phyloP scores from a whole-genome alignment of 2,329 filamentous ascomycete genomes.

The Diaporthe sp. region DNA sequence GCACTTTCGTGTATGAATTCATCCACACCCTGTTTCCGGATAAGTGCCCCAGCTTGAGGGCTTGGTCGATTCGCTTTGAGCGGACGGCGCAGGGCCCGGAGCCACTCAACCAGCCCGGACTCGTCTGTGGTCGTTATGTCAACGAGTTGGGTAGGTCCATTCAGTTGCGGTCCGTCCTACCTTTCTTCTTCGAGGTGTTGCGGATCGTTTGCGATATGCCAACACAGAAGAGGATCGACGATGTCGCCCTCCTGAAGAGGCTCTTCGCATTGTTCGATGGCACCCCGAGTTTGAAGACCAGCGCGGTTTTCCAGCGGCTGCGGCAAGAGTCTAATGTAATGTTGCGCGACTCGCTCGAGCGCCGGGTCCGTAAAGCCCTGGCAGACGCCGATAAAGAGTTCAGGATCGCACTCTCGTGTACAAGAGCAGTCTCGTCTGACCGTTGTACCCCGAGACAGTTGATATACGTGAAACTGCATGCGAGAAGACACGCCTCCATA shows the following conservation, averaged over 20 bases:
- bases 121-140: neutral
- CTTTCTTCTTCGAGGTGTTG: slow-evolving; percentile 14
- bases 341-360: neutral
- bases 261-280: slow-evolving; percentile 6
- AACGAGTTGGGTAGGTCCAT: neutral
- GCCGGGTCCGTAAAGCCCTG: neutral
- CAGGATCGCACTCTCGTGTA: neutral
- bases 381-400: neutral
- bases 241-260: neutral
- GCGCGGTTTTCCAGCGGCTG: neutral
- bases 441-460: neutral
- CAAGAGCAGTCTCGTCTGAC: neutral
- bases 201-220: neutral
- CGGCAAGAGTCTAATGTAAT: neutral
- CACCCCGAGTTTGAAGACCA: no score
- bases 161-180: neutral
- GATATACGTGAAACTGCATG: neutral
- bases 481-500: neutral
- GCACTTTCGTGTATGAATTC: neutral
- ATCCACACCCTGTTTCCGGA: neutral
- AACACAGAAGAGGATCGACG: neutral
- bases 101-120: neutral
- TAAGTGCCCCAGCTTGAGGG: neutral
- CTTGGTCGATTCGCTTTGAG: neutral
- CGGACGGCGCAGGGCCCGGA: neutral